Evolutionary conservation across 805 yeast species (phyloP), one percentile per base, ranked within the genome.

Genomic region (Wickerhamomyces subpelliculosus): DNA sequence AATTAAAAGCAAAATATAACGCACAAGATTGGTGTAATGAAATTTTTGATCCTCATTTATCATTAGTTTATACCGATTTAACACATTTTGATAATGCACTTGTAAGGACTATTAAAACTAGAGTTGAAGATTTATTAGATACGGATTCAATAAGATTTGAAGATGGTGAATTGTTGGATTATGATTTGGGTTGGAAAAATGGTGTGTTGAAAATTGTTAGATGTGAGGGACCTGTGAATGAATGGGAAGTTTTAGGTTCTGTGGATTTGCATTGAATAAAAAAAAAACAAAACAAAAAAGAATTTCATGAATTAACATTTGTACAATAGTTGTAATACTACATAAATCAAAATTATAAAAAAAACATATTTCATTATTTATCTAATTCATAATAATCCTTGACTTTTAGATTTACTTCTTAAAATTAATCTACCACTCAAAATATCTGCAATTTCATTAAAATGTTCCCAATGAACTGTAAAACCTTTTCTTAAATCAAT

Each of bases 21-120:
- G 79, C 86, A 0, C 65, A 60, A 7, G 65, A 65, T 20, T 83
- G 90, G 89, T 70, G 73, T 5, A 43, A 42, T 12, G 51, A 59
- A 4, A 81, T 77, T 37, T 84, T 66, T 52, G 75, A 73, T 37
- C 94, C 95, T 1, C 95, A 84, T 54, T 62, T 84, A 14, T 80
- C 88, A 8, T 58, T 84, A 38, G 78, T 78, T 5, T 84, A 84
- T 56, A 77, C 87, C 9, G 71, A 76, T 41, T 55, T 72, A 21
- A 70, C 74, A 46, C 86, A 85, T 9, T 72, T 85, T 12, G 80
- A 80, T 45, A 79, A 70, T 49, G 88, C 89, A 1, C 62, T 75
- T 40, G 67, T 76, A 57, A 67, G 77, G 35, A 76, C 84, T 3
- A 72, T 84, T 23, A 74, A 73, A 41, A 78, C 80, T 11, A 61